A percentile compares a stretch with the other conserved stretches of the same genome.
These are phyloP conservation scores for Stagonosporopsis vannaccii DNA, from an alignment of 2,329 filamentous ascomycete species.

Conservation along the genomic window DNA sequence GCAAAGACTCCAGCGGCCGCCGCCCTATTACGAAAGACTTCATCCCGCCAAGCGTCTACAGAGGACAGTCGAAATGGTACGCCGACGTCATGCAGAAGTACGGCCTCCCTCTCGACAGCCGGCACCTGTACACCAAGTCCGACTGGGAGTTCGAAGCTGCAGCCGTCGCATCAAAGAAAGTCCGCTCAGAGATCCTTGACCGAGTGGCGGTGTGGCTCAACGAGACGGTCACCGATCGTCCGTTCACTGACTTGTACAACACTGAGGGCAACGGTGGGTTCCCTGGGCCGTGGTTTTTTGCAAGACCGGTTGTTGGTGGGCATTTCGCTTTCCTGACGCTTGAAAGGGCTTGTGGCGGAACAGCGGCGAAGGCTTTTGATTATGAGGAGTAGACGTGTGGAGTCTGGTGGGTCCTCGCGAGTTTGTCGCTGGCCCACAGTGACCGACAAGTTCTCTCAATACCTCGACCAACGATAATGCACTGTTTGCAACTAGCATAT, in stretches of 20 bases:
- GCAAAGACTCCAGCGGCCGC: slow-evolving; percentile 26
- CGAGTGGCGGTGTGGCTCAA: slow-evolving; percentile 83
- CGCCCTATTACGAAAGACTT: slow-evolving; percentile 59
- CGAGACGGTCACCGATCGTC: slow-evolving; percentile 76
- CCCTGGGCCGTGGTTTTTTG: slow-evolving; percentile 78
- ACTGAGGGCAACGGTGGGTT: slow-evolving; percentile 80
- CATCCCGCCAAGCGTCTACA: slow-evolving; percentile 78
- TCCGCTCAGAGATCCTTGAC: slow-evolving; percentile 74
- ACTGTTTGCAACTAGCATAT: background rate
- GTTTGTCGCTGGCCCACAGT: background rate
- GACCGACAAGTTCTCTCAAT: background rate
- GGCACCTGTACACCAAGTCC: slow-evolving; percentile 85
- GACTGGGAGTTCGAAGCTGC: slow-evolving; percentile 93
- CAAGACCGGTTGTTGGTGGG: slow-evolving; percentile 81
- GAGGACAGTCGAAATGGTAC: slow-evolving; percentile 83
- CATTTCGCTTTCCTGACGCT: slow-evolving; percentile 88
- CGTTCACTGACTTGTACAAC: slow-evolving; percentile 82
- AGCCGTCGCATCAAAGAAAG: slow-evolving; percentile 73
- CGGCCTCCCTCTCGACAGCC: slow-evolving; percentile 80
- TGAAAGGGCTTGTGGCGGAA: slow-evolving; percentile 77
- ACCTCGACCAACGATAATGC: background rate
- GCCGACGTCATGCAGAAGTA: slow-evolving; percentile 79
- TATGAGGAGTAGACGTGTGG: background rate
- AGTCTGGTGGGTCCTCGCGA: background rate
- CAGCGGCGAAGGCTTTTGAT: background rate